Percentiles rank a stretch among this genome's conserved stretches.
phyloP scores from a whole-genome alignment of 2,329 filamentous ascomycete species.

The Thielaviopsis ethacetica region DNA sequence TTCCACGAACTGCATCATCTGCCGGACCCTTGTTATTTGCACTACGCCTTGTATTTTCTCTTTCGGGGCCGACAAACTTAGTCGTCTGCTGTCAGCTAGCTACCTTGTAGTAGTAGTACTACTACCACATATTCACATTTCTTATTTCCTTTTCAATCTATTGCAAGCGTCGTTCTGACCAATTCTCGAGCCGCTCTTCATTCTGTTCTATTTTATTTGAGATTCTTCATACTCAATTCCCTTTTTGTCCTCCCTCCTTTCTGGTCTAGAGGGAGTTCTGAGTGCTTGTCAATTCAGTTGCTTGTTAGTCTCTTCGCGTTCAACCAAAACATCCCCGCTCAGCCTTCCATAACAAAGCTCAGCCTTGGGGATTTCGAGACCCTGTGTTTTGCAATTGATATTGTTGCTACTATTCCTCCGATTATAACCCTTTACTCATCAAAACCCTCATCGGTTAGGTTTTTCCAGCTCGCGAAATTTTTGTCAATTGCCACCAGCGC shows the following conservation, averaged over 20 bases:
- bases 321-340: slow-evolving; percentile 1
- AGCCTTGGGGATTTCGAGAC: neutral
- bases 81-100: too few species aligned
- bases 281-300: neutral
- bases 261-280: neutral
- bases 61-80: neutral
- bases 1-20: neutral
- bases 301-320: neutral
- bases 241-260: neutral
- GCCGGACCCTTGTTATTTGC: neutral
- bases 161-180: neutral
- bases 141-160: neutral
- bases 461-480: neutral
- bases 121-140: neutral
- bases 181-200: neutral
- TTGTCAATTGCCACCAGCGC: neutral
- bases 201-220: neutral
- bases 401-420: neutral
- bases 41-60: neutral
- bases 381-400: neutral
- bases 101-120: too few species aligned
- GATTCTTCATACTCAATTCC: neutral
- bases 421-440: neutral
- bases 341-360: neutral
- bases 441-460: neutral